A percentile compares a stretch with the other conserved stretches of the same genome.
These are phyloP conservation scores for Pouteria campechiana DNA, from an alignment of 179 eudicot species.

Conservation along the genomic window DNA sequence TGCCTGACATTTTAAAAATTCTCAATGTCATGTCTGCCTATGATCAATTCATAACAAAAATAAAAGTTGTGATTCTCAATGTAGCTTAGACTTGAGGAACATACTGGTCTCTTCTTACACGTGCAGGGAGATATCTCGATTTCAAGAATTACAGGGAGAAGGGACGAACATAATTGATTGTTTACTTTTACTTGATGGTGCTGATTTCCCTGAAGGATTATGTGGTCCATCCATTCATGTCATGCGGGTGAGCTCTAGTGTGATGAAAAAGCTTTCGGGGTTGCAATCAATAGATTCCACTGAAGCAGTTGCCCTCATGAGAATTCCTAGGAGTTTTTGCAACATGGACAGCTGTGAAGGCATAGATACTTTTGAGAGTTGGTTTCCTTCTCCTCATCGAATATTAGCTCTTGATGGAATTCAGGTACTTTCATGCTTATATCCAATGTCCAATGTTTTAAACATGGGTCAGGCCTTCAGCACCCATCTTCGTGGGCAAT, in stretches of 20 bases:
- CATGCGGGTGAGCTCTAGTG: slow-evolving; percentile 50
- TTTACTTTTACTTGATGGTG: slow-evolving; percentile 59
- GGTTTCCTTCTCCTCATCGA: slow-evolving; percentile 55
- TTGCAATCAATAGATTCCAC: slow-evolving; percentile 73
- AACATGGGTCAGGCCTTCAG: too few relatives aligned
- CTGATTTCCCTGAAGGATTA: slow-evolving; percentile 41
- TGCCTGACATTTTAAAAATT: too few relatives aligned
- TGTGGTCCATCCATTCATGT: slow-evolving; percentile 25
- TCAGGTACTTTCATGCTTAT: slow-evolving; percentile 43
- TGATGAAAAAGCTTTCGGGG: slow-evolving; percentile 85
- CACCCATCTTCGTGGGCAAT: too few relatives aligned
- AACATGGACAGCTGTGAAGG: slow-evolving; percentile 23
- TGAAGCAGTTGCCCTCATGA: slow-evolving; percentile 68
- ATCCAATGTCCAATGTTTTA: too few relatives aligned
- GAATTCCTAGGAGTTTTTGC: slow-evolving; percentile 49
- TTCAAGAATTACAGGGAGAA: slow-evolving; percentile 23
- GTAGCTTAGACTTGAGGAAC: too few relatives aligned
- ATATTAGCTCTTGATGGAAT: slow-evolving; percentile 88
- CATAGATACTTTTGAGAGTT: slow-evolving; percentile 24
- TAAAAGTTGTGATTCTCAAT: too few relatives aligned
- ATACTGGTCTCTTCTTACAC: too few relatives aligned
- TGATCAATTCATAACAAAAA: too few relatives aligned
- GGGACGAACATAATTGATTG: slow-evolving; percentile 28
- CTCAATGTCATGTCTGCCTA: too few relatives aligned
- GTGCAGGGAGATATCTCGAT: slow-evolving; percentile 67